These are phyloP conservation scores for Excoecaria cochinchinensis DNA, from an alignment of 345 rosid genomes.

Conservation along the genomic window DNA sequence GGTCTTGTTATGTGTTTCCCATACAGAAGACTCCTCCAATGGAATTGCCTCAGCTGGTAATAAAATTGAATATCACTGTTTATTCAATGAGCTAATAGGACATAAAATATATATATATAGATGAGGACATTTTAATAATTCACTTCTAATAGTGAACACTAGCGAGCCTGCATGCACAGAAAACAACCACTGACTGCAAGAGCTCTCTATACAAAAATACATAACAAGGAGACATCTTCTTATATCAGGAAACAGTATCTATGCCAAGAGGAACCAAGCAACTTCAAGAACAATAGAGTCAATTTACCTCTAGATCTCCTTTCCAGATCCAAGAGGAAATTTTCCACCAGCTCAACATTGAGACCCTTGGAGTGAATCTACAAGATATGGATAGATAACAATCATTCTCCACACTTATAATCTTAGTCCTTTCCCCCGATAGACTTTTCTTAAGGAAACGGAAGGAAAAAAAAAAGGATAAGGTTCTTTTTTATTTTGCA, in stretches of 20 bases:
- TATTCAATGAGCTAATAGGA: conserved; percentile 3
- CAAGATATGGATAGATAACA: conserved; percentile 5
- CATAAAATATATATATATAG: conserved; percentile 7
- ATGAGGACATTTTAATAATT: background rate
- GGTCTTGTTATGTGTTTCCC: conserved; percentile 71
- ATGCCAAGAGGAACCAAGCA: too few relatives aligned
- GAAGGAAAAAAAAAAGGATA: background rate
- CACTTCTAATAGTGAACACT: background rate
- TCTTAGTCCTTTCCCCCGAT: background rate
- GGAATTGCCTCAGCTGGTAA: conserved; percentile 57
- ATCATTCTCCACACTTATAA: background rate
- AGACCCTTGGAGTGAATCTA: conserved; percentile 87
- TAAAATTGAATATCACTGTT: conserved; percentile 18
- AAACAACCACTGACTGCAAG: background rate
- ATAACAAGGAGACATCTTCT: background rate
- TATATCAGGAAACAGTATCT: background rate
- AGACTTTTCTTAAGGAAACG: background rate
- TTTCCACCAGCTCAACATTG: conserved; percentile 70
- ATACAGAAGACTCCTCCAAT: conserved; percentile 59
- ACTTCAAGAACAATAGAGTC: background rate
- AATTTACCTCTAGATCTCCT: conserved; percentile 61
- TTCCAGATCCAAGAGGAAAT: conserved; percentile 61
- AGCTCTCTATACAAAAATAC: background rate
- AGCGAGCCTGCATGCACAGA: background rate
- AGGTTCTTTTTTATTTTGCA: background rate